Evolutionary conservation across 116 monocot genomes (phyloP).

Genomic region (Papilionanthe hybrid): DNA sequence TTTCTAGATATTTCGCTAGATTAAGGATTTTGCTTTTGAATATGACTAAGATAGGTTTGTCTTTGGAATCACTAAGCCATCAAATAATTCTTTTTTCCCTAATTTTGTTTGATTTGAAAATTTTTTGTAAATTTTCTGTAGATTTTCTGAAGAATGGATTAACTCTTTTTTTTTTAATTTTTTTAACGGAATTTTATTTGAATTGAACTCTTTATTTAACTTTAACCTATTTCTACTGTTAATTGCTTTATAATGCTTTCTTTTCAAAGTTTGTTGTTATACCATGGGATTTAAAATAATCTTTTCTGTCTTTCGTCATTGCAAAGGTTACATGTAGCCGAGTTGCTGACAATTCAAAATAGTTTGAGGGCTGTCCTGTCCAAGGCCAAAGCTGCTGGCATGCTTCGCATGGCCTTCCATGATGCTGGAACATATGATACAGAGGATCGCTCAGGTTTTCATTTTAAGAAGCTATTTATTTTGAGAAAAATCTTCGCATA

Average conservation of each 20-base stretch:
- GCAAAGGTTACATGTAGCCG: not conserved
- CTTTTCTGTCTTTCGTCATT: not conserved
- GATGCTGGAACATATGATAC: constrained; percentile 92
- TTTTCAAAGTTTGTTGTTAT: not conserved
- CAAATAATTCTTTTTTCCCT: not conserved
- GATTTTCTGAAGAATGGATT: not conserved
- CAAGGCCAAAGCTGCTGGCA: constrained; percentile 74
- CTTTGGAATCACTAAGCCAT: not conserved
- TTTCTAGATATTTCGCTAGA: not conserved
- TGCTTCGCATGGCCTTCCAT: constrained; percentile 89
- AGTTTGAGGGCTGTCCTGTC: constrained; percentile 64
- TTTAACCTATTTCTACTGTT: not conserved
- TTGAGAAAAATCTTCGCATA: not conserved
- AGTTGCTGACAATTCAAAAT: constrained; percentile 30
- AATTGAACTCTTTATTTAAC: not conserved
- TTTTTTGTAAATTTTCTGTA: not conserved
- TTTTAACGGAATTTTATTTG: not conserved
- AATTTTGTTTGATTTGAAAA: not conserved
- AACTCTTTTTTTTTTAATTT: not conserved
- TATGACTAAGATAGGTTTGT: not conserved
- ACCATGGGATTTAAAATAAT: not conserved
- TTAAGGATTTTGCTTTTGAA: not conserved
- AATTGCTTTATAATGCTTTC: not conserved
- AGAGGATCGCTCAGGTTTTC: constrained; percentile 56
- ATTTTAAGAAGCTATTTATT: not conserved